Evolutionary conservation across 2,329 filamentous ascomycete genomes (phyloP).

Genomic region (Colletotrichum sp.): DNA sequence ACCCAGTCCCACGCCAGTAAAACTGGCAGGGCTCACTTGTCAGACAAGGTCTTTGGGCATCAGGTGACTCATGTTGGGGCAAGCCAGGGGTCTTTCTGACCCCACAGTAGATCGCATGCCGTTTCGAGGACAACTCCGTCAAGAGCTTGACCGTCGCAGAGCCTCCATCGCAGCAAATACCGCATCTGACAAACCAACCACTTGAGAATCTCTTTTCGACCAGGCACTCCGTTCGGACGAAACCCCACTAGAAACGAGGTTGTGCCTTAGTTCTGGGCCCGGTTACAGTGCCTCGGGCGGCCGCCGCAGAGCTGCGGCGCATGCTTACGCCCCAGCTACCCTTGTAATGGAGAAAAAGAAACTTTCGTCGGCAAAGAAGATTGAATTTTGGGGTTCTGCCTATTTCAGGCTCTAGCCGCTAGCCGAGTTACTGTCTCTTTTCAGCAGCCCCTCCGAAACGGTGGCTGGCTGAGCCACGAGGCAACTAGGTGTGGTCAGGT

Average conservation of each 20-base stretch:
- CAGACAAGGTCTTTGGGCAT: neutral
- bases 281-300: neutral
- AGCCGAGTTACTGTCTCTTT: neutral
- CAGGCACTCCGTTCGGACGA: neutral
- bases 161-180: neutral
- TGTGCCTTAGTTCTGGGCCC: neutral
- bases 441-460: neutral
- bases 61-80: neutral
- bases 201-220: neutral
- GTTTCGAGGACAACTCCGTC: neutral
- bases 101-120: neutral
- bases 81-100: neutral
- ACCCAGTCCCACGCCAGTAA: neutral
- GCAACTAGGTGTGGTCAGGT: neutral
- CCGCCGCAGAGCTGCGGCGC: neutral
- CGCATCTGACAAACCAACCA: neutral
- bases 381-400: neutral
- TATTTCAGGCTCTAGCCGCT: neutral
- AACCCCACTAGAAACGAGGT: neutral
- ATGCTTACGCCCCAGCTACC: neutral
- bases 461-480: neutral
- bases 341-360: neutral
- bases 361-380: neutral
- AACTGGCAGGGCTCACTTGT: neutral
- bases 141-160: neutral